A percentile compares a stretch with the other conserved stretches of the same genome.
phyloP scores from a whole-genome alignment of 83 land plant species.

The Isoetes engelmannii region DNA sequence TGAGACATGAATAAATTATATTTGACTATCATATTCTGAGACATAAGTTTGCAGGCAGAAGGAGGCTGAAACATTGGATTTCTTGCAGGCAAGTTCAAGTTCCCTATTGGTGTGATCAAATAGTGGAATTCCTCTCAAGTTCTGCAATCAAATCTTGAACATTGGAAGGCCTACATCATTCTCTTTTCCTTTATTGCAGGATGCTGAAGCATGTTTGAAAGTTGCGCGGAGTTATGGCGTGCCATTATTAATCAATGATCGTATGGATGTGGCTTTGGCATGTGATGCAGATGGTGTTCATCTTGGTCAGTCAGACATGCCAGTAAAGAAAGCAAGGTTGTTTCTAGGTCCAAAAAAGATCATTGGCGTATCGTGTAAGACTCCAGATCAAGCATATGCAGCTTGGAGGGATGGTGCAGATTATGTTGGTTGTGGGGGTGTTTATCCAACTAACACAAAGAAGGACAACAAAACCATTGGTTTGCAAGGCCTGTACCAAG shows the following conservation, averaged over 20 bases:
- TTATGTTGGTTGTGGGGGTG: slow-evolving; percentile 90
- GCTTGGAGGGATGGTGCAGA: slow-evolving; percentile 83
- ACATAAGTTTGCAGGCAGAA: slow-evolving; percentile 59
- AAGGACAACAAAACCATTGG: slow-evolving; percentile 72
- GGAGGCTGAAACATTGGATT: slow-evolving; percentile 67
- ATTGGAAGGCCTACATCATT: no score
- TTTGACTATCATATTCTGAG: not conserved
- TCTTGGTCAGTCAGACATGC: slow-evolving; percentile 87
- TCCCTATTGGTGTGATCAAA: slow-evolving; percentile 7
- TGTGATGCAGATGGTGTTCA: slow-evolving; percentile 93
- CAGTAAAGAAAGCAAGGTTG: slow-evolving; percentile 44
- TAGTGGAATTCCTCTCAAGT: no score
- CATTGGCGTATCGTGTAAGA: slow-evolving; percentile 91
- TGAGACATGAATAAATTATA: not conserved
- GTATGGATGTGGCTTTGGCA: slow-evolving; percentile 75
- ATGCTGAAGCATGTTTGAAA: slow-evolving; percentile 39
- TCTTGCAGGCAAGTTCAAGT: slow-evolving; percentile 61
- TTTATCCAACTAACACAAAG: slow-evolving; percentile 78
- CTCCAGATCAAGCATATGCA: slow-evolving; percentile 64
- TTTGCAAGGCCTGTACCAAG: slow-evolving; percentile 49
- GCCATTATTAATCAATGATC: slow-evolving; percentile 76
- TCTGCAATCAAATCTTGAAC: no score
- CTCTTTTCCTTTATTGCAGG: slow-evolving; percentile 14
- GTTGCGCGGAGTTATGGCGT: slow-evolving; percentile 55
- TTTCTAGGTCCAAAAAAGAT: slow-evolving; percentile 78